These are phyloP conservation scores for Peronospora belbahrii DNA, from an alignment of 352 stramenopile species.

Conservation along the genomic window DNA sequence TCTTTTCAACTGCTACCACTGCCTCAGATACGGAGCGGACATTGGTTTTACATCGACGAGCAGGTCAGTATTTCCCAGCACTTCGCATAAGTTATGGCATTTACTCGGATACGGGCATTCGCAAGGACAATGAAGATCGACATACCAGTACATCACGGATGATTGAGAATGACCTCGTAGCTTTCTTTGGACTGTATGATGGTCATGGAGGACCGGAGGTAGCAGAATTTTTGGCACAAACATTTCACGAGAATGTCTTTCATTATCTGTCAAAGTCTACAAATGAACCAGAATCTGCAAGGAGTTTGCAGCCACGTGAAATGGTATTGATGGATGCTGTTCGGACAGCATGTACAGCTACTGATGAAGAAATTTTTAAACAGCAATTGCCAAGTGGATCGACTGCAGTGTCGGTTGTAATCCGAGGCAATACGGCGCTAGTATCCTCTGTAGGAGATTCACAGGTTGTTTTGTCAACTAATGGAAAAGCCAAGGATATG, in stretches of 20 bases:
- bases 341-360: constrained; percentile 41
- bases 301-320: constrained; percentile 11
- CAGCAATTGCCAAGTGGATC: constrained; percentile 67
- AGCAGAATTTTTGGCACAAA: constrained; percentile 49
- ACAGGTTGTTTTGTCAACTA: constrained; percentile 62
- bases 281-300: constrained; percentile 24
- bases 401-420: constrained; percentile 54
- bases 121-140: constrained; percentile 73
- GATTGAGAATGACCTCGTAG: constrained; percentile 51
- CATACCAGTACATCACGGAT: constrained; percentile 38
- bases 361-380: constrained; percentile 68
- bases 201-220: constrained; percentile 69
- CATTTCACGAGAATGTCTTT: constrained; percentile 59
- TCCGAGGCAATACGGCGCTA: constrained; percentile 41
- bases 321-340: constrained; percentile 28
- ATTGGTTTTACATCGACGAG: constrained; percentile 37
- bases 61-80: constrained; percentile 43
- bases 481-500: constrained; percentile 45
- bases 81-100: constrained; percentile 59
- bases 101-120: constrained; percentile 68
- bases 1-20: constrained; percentile 69
- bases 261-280: constrained; percentile 27
- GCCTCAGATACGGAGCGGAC: constrained; percentile 70
- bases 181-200: constrained; percentile 83
- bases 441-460: constrained; percentile 77